Conservation (phyloP, 345 rosid species). For the Gossypium thurberi region DNA sequence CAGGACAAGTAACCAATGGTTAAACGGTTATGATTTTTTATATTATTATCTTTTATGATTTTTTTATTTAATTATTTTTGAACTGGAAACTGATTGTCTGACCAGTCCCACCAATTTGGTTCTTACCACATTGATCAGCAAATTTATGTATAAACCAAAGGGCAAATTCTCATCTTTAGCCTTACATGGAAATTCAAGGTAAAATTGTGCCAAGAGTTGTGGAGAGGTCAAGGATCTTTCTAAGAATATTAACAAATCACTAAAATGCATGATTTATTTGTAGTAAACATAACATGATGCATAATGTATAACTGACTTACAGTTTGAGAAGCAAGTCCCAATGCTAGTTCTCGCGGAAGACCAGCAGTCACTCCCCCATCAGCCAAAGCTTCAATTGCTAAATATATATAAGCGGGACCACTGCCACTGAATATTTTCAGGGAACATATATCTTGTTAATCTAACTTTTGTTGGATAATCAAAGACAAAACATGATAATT, state of each 20-base stretch:
- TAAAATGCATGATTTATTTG: neutral
- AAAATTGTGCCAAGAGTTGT: neutral
- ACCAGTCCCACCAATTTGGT: too few relatives aligned
- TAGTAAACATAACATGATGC: neutral
- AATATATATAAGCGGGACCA: conserved; percentile 80
- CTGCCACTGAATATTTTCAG: conserved; percentile 57
- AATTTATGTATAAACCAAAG: too few relatives aligned
- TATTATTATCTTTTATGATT: too few relatives aligned
- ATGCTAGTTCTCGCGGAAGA: conserved; percentile 81
- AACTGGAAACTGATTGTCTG: too few relatives aligned
- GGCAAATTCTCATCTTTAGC: neutral
- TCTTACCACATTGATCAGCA: too few relatives aligned
- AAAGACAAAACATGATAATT: neutral
- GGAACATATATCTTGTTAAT: conserved; percentile 1
- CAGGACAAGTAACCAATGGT: too few relatives aligned
- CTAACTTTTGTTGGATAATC: neutral
- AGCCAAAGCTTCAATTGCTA: conserved; percentile 93
- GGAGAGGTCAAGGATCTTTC: neutral
- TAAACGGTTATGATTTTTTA: too few relatives aligned
- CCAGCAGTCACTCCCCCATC: conserved; percentile 99
- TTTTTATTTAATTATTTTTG: too few relatives aligned
- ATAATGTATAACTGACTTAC: conserved; percentile 33
- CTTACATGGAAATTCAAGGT: neutral
- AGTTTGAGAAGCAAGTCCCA: conserved; percentile 79
- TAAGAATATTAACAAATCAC: neutral